phyloP scores from a whole-genome alignment of 768 basidiomycete species.

The Tylopilus cervinicoccineus region DNA sequence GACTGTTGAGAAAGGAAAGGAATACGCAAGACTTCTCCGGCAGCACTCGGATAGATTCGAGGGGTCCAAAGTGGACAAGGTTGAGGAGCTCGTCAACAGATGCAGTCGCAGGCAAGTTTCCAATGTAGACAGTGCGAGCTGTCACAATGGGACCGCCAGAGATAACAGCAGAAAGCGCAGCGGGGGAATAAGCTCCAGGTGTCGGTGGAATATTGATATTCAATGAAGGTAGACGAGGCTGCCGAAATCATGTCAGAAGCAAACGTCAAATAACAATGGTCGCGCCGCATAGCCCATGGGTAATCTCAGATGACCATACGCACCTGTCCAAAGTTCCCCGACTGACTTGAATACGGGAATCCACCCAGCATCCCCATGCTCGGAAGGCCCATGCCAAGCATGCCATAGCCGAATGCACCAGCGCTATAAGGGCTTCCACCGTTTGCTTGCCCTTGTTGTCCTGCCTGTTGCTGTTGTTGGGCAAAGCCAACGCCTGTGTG shows the following conservation, averaged over 20 bases:
- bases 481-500: constrained; percentile 55
- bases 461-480: constrained; percentile 35
- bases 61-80: constrained; percentile 95
- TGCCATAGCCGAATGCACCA: constrained; percentile 55
- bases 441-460: constrained; percentile 40
- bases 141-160: constrained; percentile 53
- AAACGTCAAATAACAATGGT: background rate
- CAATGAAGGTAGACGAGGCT: constrained; percentile 55
- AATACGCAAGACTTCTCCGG: constrained; percentile 98
- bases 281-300: background rate
- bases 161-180: constrained; percentile 70
- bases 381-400: constrained; percentile 80
- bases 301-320: constrained; percentile 3
- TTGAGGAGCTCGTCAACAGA: constrained; percentile 98
- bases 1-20: constrained; percentile 93
- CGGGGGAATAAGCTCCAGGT: constrained; percentile 74
- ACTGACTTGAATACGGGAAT: constrained; percentile 70
- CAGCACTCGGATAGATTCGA: constrained; percentile 90
- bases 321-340: constrained; percentile 68
- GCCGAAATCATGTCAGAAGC: constrained; percentile 38
- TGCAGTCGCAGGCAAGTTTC: constrained; percentile 91
- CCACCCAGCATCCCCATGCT: constrained; percentile 67
- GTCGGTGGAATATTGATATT: constrained; percentile 66
- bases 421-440: constrained; percentile 52
- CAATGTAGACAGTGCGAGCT: constrained; percentile 94